These are phyloP conservation scores for Penicillium herquei DNA, from an alignment of 495 filamentous ascomycete species.

Conservation along the genomic window DNA sequence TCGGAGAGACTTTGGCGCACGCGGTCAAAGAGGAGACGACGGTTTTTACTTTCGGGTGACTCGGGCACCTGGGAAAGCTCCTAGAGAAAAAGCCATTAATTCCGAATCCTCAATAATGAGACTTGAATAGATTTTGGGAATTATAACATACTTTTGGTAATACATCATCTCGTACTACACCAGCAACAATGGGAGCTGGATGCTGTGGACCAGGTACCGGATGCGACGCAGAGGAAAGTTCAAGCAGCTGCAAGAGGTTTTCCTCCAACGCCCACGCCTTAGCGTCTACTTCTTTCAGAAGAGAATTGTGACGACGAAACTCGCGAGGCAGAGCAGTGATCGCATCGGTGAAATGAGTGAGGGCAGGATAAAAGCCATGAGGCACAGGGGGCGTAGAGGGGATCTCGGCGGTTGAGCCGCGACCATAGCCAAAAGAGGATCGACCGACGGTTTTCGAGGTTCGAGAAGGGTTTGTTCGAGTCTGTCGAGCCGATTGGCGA, in stretches of 20 bases:
- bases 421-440: conserved; percentile 47
- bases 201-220: conserved; percentile 34
- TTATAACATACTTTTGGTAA: conserved; percentile 31
- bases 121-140: background rate
- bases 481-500: conserved; percentile 58
- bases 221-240: conserved; percentile 61
- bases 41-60: conserved; percentile 42
- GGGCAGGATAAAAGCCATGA: conserved; percentile 82
- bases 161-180: conserved; percentile 40
- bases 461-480: conserved; percentile 59
- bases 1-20: conserved; percentile 63
- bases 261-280: conserved; percentile 64
- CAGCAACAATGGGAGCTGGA: conserved; percentile 40
- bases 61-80: conserved; percentile 33
- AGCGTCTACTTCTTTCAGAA: conserved; percentile 95
- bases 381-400: conserved; percentile 33
- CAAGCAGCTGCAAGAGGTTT: conserved; percentile 66
- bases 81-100: conserved; percentile 19
- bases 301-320: conserved; percentile 88
- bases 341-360: conserved; percentile 91
- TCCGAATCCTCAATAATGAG: background rate
- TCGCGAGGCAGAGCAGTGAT: conserved; percentile 92
- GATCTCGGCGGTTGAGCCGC: conserved; percentile 32
- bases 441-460: conserved; percentile 56
- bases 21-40: conserved; percentile 64